phyloP scores from a whole-genome alignment of 148 eudicot genomes.

The Fagopyrum tataricum region DNA sequence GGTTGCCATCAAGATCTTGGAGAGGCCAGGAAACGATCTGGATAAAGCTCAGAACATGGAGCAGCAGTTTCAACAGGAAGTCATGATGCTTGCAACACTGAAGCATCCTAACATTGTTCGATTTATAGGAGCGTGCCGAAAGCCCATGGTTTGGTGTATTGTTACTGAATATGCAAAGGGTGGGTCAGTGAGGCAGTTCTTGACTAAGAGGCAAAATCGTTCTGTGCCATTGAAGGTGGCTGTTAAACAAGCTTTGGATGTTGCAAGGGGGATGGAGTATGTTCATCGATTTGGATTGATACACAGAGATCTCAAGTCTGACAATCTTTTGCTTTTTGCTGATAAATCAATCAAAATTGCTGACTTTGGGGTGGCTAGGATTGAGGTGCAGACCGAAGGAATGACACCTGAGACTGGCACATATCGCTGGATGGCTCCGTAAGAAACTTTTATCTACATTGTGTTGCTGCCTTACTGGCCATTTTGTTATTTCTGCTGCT shows the following conservation, averaged over 20 bases:
- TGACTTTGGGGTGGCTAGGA: constrained; percentile 97
- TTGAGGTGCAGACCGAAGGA: constrained; percentile 97
- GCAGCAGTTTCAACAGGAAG: constrained; percentile 98
- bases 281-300: constrained; percentile 80
- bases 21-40: constrained; percentile 85
- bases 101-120: constrained; percentile 92
- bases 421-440: constrained; percentile 99
- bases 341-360: constrained; percentile 96
- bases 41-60: constrained; percentile 91
- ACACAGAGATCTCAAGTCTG: constrained; percentile 88
- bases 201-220: constrained; percentile 72
- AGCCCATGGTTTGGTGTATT: constrained; percentile 99
- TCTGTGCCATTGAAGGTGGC: constrained; percentile 88
- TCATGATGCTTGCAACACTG: constrained; percentile 91
- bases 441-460: constrained; percentile 28
- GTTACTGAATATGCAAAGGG: constrained; percentile 97
- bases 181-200: constrained; percentile 88
- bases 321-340: constrained; percentile 79
- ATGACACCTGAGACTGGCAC: constrained; percentile 99
- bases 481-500: too few relatives aligned
- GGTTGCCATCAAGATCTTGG: constrained; percentile 93
- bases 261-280: constrained; percentile 97
- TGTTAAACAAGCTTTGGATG: constrained; percentile 97
- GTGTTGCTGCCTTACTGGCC: too few relatives aligned
- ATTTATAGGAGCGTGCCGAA: constrained; percentile 89